Evolutionary conservation across 495 filamentous ascomycete genomes (phyloP).

Genomic region (Aspergillus asperescens): DNA sequence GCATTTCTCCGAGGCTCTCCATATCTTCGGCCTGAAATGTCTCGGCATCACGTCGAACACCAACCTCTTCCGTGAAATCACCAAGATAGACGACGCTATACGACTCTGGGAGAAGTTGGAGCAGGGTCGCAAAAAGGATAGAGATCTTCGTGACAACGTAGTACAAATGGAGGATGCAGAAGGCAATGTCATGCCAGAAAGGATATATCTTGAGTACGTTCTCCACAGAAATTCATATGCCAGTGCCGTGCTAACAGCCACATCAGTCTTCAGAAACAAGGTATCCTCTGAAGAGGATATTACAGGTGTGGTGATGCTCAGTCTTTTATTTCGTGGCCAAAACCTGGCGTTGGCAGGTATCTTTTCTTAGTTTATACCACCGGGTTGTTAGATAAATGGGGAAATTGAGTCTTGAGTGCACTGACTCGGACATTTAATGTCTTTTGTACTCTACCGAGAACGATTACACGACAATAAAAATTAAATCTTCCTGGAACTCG

Average conservation of each 20-base stretch:
- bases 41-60: conserved; percentile 85
- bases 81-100: conserved; percentile 79
- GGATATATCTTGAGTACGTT: conserved; percentile 80
- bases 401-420: conserved; percentile 13
- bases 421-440: not conserved
- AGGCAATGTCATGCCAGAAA: conserved; percentile 98
- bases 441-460: conserved; percentile 21
- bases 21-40: conserved; percentile 89
- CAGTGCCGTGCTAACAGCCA: conserved; percentile 20
- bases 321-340: conserved; percentile 6
- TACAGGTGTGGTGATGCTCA: conserved; percentile 10
- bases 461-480: not conserved
- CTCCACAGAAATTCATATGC: not conserved
- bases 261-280: conserved; percentile 51
- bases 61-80: conserved; percentile 89
- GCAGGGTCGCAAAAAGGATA: conserved; percentile 73
- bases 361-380: conserved; percentile 14
- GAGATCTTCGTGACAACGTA: conserved; percentile 68
- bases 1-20: conserved; percentile 90
- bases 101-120: conserved; percentile 91
- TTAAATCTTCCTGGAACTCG: not conserved
- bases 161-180: conserved; percentile 98
- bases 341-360: conserved; percentile 28
- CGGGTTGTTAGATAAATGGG: conserved; percentile 16
- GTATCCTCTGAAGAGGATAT: conserved; percentile 32